A percentile compares a stretch with the other conserved stretches of the same genome.
Conservation (phyloP, 768 basidiomycete genomes). For the Serendipita sp. region DNA sequence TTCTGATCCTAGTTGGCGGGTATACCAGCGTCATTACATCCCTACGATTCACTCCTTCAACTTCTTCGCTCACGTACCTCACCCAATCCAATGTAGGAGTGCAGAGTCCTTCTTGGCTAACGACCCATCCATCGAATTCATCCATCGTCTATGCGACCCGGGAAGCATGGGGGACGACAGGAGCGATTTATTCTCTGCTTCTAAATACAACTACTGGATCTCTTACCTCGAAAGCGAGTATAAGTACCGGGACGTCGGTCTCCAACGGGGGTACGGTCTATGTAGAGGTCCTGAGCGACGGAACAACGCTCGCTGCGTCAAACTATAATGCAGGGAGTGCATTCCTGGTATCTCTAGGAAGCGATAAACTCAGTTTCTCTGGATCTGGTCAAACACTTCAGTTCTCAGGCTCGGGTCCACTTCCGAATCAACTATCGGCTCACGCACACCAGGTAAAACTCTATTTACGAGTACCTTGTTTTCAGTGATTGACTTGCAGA, state of each 20-base stretch:
- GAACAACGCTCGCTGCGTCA: background rate
- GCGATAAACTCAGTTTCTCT: background rate
- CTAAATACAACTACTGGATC: background rate
- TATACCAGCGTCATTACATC: background rate
- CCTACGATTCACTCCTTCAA: slow-evolving; percentile 1
- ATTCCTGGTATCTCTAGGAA: background rate
- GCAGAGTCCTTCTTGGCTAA: background rate
- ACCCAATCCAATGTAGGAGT: background rate
- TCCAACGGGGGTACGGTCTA: background rate
- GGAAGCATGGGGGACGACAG: background rate
- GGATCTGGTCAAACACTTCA: background rate
- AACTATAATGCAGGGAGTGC: background rate
- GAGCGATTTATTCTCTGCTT: background rate
- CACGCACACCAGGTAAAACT: slow-evolving; percentile 2
- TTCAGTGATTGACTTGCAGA: background rate
- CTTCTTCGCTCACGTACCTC: background rate
- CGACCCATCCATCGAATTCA: background rate
- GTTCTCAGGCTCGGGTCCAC: background rate
- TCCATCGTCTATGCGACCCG: background rate
- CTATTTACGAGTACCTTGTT: background rate
- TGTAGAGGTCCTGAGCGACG: background rate
- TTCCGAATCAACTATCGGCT: background rate
- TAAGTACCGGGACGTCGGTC: background rate
- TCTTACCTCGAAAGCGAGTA: background rate
- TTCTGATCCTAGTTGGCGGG: slow-evolving; percentile 1